Conservation (phyloP, 768 basidiomycete species). For the Mrakia blollopis region DNA sequence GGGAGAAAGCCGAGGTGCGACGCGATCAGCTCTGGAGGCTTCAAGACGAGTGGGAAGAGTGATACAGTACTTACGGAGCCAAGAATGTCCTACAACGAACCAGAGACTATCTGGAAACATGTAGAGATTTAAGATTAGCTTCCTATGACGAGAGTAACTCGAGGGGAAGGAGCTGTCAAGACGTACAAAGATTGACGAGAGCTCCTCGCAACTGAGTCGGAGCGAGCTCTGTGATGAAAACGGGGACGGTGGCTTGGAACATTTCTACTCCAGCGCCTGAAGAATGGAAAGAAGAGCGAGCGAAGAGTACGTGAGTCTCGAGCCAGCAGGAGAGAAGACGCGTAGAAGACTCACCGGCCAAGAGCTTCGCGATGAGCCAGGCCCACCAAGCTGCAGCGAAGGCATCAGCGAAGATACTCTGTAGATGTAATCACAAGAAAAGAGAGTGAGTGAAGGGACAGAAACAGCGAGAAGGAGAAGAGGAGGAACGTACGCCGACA, state of each 20-base stretch:
- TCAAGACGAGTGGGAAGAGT: too few species aligned
- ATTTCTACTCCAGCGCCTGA: constrained; percentile 36
- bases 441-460: neutral
- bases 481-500: neutral
- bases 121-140: neutral
- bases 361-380: constrained; percentile 35
- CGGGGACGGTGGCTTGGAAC: constrained; percentile 36
- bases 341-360: neutral
- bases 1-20: too few species aligned
- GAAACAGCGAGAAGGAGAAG: neutral
- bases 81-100: neutral
- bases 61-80: too few species aligned
- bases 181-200: constrained; percentile 30
- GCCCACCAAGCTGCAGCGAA: constrained; percentile 35
- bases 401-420: constrained; percentile 34
- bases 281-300: neutral
- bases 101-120: constrained; percentile 25
- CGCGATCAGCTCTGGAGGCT: too few species aligned
- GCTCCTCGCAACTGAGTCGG: constrained; percentile 37
- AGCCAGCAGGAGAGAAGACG: neutral
- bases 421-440: neutral
- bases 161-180: neutral
- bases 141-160: neutral
- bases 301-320: neutral
- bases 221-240: constrained; percentile 38